A percentile compares a stretch with the other conserved stretches of the same genome.
Conservation (phyloP, 163 green algal species). For the Botryococcus braunii region DNA sequence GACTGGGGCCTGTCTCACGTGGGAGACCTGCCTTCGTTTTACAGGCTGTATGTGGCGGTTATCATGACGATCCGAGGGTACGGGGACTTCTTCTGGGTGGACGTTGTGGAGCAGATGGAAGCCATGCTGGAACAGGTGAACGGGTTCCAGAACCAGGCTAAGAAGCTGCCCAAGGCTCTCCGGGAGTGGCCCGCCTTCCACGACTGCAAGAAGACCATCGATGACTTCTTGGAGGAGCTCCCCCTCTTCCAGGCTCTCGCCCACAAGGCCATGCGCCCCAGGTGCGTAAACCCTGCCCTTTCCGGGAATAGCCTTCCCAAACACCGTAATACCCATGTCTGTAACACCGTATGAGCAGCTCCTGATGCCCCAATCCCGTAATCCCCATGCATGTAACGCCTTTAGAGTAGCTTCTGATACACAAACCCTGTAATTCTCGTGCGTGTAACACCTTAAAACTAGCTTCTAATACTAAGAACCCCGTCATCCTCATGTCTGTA, state of each 20-base stretch:
- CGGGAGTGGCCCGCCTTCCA: slow-evolving; percentile 82
- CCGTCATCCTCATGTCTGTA: no score
- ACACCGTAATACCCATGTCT: no score
- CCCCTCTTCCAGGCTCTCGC: slow-evolving; percentile 77
- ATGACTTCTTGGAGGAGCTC: slow-evolving; percentile 84
- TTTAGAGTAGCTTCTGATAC: no score
- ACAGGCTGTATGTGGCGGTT: slow-evolving; percentile 77
- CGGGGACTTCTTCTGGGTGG: slow-evolving; percentile 76
- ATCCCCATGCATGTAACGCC: no score
- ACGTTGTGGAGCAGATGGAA: slow-evolving; percentile 84
- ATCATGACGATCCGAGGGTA: slow-evolving; percentile 83
- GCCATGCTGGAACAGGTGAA: slow-evolving; percentile 72
- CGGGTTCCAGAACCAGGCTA: slow-evolving; percentile 66
- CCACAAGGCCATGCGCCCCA: slow-evolving; percentile 64
- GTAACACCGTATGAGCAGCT: no score
- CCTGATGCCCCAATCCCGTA: no score
- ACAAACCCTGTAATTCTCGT: no score
- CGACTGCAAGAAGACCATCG: slow-evolving; percentile 80
- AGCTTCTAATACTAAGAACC: no score
- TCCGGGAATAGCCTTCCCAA: neutral
- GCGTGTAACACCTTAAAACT: no score
- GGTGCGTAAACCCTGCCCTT: neutral
- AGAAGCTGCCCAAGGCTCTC: slow-evolving; percentile 82
- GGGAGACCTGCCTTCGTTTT: no score
- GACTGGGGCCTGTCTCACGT: no score